A percentile compares a stretch with the other conserved stretches of the same genome.
Evolutionary conservation across 306 rosid species (phyloP).

Genomic region (Prunus padus): DNA sequence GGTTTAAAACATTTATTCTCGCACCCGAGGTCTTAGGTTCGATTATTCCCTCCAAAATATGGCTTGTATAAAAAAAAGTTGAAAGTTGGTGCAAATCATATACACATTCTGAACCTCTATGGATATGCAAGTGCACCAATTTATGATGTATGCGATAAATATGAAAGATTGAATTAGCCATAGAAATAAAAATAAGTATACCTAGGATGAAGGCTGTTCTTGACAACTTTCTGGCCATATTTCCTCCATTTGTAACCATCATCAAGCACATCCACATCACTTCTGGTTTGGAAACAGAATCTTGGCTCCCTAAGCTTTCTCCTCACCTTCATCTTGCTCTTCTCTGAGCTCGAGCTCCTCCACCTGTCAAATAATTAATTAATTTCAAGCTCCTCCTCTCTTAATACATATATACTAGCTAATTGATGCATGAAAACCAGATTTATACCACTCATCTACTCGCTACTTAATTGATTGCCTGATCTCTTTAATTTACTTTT

Average conservation of each 20-base stretch:
- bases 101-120: too few species aligned
- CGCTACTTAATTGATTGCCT: too few species aligned
- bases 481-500: not conserved
- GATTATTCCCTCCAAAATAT: too few species aligned
- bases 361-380: conserved; percentile 53
- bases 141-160: too few species aligned
- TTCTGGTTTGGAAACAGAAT: conserved; percentile 96
- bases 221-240: conserved; percentile 96
- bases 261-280: conserved; percentile 99
- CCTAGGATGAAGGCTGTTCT: conserved; percentile 99
- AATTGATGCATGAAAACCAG: not conserved
- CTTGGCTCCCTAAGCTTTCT: conserved; percentile 96
- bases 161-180: not conserved
- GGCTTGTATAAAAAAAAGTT: too few species aligned
- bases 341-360: conserved; percentile 76
- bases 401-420: too few species aligned
- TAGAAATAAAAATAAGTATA: conserved; percentile 11
- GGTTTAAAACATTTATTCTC: too few species aligned
- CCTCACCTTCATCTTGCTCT: conserved; percentile 85
- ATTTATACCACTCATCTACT: too few species aligned
- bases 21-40: too few species aligned
- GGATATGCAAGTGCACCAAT: too few species aligned
- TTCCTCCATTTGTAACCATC: conserved; percentile 99
- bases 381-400: not conserved
- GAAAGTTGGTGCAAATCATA: not conserved